Base-by-base conservation (phyloP, 768 basidiomycete species). In the Austroboletus eburneus region DNA sequence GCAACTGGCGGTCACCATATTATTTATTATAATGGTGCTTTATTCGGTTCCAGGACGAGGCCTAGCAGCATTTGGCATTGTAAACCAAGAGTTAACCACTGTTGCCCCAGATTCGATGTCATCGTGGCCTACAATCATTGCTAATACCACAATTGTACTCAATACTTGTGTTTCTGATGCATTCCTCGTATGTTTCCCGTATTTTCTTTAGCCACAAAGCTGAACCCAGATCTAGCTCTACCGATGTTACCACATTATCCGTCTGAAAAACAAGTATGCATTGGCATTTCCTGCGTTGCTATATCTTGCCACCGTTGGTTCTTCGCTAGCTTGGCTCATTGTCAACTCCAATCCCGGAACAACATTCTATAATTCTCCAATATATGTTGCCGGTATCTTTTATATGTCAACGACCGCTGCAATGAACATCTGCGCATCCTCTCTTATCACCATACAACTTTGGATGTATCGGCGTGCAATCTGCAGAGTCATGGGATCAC, bases 191-290 rank as follows among this genome's bases (percentile, higher is more conserved):
- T n/a, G 33, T 34, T 5, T n/a, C n/a, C 40, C 10, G 16, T 23
- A 3, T 6, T n/a, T n/a, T 9, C 6, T n/a, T n/a, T 25, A 12
- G 2, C 3, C 1, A 1, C 13, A 4, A n/a, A n/a, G 9, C 43
- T 55, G 25, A 55, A 17, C 5, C 14, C 1, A 8, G n/a, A 13
- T 8, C 7, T 13, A 46, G 58, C 49, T 60, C 23, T 60, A 60
- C 20, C 59, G 59, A 9, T 62, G 53, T 20, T 46, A 62, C 32
- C 20, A 62, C 36, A 46, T 60, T 25, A n/a, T n/a, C n/a, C n/a
- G n/a, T n/a, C n/a, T n/a, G n/a, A n/a, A n/a, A n/a, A n/a, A n/a
- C n/a, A n/a, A n/a, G n/a, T n/a, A n/a, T n/a, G n/a, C n/a, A n/a
- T n/a, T n/a, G n/a, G 30, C 21, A 4, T 2, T 42, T 1, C 53